Conservation (phyloP, 192 early-diverging fungal species). For the Lobosporangium transversale region DNA sequence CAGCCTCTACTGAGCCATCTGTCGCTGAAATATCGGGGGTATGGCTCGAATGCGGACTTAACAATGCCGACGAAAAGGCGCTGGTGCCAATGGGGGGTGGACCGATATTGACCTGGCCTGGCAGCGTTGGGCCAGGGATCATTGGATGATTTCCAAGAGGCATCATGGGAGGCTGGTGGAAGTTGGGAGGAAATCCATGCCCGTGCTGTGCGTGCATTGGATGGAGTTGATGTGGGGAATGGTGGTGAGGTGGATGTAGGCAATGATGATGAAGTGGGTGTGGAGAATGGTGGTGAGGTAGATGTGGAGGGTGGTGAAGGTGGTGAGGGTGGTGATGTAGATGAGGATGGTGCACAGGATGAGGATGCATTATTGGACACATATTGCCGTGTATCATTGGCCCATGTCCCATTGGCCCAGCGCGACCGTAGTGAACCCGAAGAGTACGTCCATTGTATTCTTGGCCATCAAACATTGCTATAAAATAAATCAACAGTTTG, state of each 20-base stretch:
- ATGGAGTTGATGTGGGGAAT: conserved; percentile 19
- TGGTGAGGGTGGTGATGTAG: conserved; percentile 34
- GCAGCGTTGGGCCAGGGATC: conserved; percentile 6
- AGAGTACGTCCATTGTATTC: conserved; percentile 61
- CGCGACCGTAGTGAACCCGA: conserved; percentile 65
- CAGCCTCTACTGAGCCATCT: conserved; percentile 5
- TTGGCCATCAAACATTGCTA: conserved; percentile 62
- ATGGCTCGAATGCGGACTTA: conserved; percentile 7
- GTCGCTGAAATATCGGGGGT: conserved; percentile 5
- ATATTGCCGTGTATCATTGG: conserved; percentile 40
- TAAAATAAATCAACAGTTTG: neutral
- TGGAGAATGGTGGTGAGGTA: conserved; percentile 18
- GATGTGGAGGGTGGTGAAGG: conserved; percentile 25
- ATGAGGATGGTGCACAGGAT: conserved; percentile 44
- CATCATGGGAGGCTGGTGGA: conserved; percentile 40
- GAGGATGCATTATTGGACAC: conserved; percentile 46
- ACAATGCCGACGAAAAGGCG: conserved; percentile 6
- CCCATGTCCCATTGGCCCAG: conserved; percentile 39
- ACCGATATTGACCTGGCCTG: conserved; percentile 26
- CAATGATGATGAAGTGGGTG: conserved; percentile 18
- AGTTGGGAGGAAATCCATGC: conserved; percentile 29
- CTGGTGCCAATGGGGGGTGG: conserved; percentile 14
- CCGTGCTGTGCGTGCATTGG: conserved; percentile 26
- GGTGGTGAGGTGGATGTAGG: conserved; percentile 7
- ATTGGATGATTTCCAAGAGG: conserved; percentile 26